Evolutionary conservation across 2,329 filamentous ascomycete genomes (phyloP).

Genomic region (Didymella arachidicola): DNA sequence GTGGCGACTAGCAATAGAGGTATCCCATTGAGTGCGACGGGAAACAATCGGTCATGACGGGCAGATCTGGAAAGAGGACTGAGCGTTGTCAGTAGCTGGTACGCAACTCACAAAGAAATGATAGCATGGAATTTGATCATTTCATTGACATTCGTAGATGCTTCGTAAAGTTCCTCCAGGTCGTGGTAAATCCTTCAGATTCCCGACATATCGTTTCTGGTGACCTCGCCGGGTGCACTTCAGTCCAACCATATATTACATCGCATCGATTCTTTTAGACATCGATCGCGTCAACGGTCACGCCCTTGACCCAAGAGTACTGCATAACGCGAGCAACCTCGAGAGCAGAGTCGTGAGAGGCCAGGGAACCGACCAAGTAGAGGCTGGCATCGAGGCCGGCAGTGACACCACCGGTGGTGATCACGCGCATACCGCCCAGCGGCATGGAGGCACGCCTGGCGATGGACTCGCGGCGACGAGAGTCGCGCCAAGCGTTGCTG

Average conservation of each 20-base stretch:
- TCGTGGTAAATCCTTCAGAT: conserved; percentile 39
- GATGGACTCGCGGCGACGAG: conserved; percentile 81
- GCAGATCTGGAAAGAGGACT: not conserved
- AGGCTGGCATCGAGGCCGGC: conserved; percentile 83
- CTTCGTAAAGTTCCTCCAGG: conserved; percentile 39
- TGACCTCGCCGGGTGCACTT: conserved; percentile 32
- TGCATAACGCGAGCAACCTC: conserved; percentile 79
- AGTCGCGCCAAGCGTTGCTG: conserved; percentile 80
- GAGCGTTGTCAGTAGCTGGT: not conserved
- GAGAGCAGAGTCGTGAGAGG: conserved; percentile 76
- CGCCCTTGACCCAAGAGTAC: conserved; percentile 85
- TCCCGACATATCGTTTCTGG: conserved; percentile 35
- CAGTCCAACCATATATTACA: conserved; percentile 35
- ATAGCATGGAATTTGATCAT: conserved; percentile 5
- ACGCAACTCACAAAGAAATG: conserved; percentile 7
- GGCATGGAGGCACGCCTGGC: conserved; percentile 79
- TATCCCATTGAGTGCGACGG: not conserved
- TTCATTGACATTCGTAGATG: conserved; percentile 30
- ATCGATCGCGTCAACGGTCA: conserved; percentile 84
- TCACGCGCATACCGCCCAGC: conserved; percentile 72
- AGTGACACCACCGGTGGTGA: conserved; percentile 80
- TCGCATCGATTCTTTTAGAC: conserved; percentile 62
- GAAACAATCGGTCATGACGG: not conserved
- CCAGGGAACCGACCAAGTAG: conserved; percentile 84
- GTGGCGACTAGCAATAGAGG: not conserved